Evolutionary conservation across 2,329 filamentous ascomycete genomes (phyloP).

Genomic region (Massarina eburnea): DNA sequence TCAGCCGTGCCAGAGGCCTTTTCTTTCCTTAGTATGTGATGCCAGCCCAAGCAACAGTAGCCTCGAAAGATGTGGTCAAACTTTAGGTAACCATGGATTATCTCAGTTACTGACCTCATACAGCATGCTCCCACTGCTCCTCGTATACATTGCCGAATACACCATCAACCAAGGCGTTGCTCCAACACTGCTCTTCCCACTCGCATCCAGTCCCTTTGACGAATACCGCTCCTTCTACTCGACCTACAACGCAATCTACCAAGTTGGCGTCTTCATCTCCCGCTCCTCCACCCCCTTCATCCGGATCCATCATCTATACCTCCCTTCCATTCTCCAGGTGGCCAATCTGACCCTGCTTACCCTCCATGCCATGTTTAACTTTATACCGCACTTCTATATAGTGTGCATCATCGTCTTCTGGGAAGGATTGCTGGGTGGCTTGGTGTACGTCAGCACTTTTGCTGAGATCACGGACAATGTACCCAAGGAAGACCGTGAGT

Average conservation of each 20-base stretch:
- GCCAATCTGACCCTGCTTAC: conserved; percentile 74
- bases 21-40: conserved; percentile 67
- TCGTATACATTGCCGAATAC: conserved; percentile 96
- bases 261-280: conserved; percentile 92
- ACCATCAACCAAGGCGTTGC: conserved; percentile 95
- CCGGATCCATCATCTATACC: conserved; percentile 77
- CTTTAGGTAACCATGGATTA: neutral
- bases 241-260: conserved; percentile 92
- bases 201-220: conserved; percentile 73
- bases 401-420: conserved; percentile 86
- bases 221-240: conserved; percentile 89
- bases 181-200: conserved; percentile 84
- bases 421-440: conserved; percentile 88
- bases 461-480: conserved; percentile 89
- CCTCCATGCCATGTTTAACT: conserved; percentile 75
- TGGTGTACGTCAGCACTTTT: conserved; percentile 89
- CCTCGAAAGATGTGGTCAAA: no score
- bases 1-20: conserved; percentile 68
- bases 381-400: conserved; percentile 80
- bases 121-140: conserved; percentile 82
- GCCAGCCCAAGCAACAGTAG: neutral
- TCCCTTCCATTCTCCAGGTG: conserved; percentile 80
- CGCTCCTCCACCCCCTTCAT: conserved; percentile 87
- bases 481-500: conserved; percentile 77
- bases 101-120: conserved; percentile 8